Evolutionary conservation across 768 basidiomycete genomes (phyloP), one percentile per base, ranked within the genome.

Genomic region (Amanita pseudoporphyria): DNA sequence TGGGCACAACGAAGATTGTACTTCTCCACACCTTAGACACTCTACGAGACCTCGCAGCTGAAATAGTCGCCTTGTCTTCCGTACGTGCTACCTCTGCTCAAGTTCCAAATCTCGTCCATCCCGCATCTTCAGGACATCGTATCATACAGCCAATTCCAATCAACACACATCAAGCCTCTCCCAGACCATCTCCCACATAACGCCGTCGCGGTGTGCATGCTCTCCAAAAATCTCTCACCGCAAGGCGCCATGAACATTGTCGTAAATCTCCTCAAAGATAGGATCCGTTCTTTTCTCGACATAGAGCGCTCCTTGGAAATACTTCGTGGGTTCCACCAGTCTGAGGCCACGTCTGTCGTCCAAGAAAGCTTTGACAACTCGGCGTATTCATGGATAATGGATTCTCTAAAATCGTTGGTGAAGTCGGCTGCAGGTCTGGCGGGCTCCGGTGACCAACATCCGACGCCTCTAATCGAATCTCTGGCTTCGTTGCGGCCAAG

Each of bases 51-150:
- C 57, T 67, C 42, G 75, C 75, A 1, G 65, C 69, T 7, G 71
- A 81, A 54, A 66, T 82, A 38, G 69, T 79, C 10, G 67, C 69
- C 6, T 73, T 73, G 66, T 72, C 76, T n/a, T 64, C 72, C 64
- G 82, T 82, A 60, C 37, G 66, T 58, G 31, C 31, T 18, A 9
- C 7, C 5, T 19, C 30, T 32, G 52, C 40, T 31, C 44, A 37
- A 19, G 46, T 51, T 45, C 44, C 54, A 10, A n/a, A n/a, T 37
- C 30, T 18, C 24, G 12, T 49, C 18, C n/a, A n/a, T n/a, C n/a
- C n/a, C n/a, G n/a, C n/a, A 13, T 32, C 22, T 5, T 5, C 52
- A 85, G 83, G 84, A 85, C 55, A 68, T 84, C 5, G 65, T 74
- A 1, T 71, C 79, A 1, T 84, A 72, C 58, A 78, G 77, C 55